A percentile compares a stretch with the other conserved stretches of the same genome.
These are phyloP conservation scores for Polyplosphaeria fusca DNA, from an alignment of 495 filamentous ascomycete genomes.

Conservation along the genomic window DNA sequence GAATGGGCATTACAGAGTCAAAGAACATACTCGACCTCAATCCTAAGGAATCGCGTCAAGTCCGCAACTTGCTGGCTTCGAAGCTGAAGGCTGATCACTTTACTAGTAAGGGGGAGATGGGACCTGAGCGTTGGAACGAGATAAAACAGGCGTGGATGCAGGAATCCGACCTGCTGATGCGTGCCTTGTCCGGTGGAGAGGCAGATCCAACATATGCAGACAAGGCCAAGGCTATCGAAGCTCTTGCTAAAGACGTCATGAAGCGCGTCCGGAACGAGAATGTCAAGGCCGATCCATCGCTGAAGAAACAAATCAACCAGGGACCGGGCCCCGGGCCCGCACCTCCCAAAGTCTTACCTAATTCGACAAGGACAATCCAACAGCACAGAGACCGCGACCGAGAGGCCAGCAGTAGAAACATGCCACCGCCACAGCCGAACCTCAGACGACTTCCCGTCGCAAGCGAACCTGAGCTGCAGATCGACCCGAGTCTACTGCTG, in stretches of 20 bases:
- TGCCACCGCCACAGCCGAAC: not conserved
- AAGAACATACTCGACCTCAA: constrained; percentile 71
- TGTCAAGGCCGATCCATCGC: constrained; percentile 54
- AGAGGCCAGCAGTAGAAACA: not conserved
- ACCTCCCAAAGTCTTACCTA: constrained; percentile 11
- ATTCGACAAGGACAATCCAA: not conserved
- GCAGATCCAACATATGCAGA: constrained; percentile 53
- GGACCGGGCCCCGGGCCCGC: constrained; percentile 39
- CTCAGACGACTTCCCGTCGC: not conserved
- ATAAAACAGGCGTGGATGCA: constrained; percentile 68
- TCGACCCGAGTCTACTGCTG: constrained; percentile 57
- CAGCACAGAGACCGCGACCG: not conserved
- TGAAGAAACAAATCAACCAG: constrained; percentile 45
- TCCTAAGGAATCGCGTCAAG: constrained; percentile 63
- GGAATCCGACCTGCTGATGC: constrained; percentile 54
- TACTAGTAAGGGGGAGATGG: constrained; percentile 69
- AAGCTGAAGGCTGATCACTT: constrained; percentile 67
- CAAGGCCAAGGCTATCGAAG: constrained; percentile 65
- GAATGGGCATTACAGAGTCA: constrained; percentile 68
- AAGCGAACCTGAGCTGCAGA: constrained; percentile 52
- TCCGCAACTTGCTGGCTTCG: constrained; percentile 64
- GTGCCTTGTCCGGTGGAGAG: constrained; percentile 53
- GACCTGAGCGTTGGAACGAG: constrained; percentile 67
- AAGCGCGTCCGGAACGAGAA: constrained; percentile 70
- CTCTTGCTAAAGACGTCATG: constrained; percentile 69